These are phyloP conservation scores for Solanum tarapatanum DNA, from an alignment of 257 asterid genomes.

Conservation along the genomic window DNA sequence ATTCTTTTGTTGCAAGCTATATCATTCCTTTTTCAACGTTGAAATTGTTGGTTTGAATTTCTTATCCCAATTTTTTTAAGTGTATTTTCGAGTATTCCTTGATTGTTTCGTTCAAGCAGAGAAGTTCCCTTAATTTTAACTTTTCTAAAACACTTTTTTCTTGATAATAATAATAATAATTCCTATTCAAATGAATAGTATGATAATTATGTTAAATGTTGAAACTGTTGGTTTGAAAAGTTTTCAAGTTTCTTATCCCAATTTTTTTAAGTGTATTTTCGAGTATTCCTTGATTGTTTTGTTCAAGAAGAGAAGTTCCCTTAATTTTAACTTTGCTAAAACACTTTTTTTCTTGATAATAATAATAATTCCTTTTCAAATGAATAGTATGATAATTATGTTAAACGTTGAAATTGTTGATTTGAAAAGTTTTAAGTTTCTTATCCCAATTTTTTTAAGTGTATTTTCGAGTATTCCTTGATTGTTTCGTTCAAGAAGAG, in stretches of 20 bases:
- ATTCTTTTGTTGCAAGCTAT: not conserved
- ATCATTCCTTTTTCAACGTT: not conserved
- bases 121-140: not conserved
- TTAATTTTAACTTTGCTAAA: not conserved
- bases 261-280: not conserved
- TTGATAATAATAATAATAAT: too few relatives aligned
- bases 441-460: not conserved
- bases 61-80: not conserved
- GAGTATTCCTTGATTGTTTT: not conserved
- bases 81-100: not conserved
- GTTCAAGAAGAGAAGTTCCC: not conserved
- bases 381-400: not conserved
- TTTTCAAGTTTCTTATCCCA: not conserved
- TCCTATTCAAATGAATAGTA: not conserved
- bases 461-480: not conserved
- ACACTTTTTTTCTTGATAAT: too few relatives aligned
- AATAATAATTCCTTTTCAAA: not conserved
- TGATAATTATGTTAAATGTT: not conserved
- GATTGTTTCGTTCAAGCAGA: not conserved
- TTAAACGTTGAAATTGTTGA: not conserved
- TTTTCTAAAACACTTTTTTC: too few relatives aligned
- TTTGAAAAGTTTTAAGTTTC: not conserved
- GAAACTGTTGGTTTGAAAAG: not conserved
- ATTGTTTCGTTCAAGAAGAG: not conserved
- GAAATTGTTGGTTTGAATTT: not conserved